These are phyloP conservation scores for Crotalaria pallida DNA, from an alignment of 306 rosid genomes.

Conservation along the genomic window DNA sequence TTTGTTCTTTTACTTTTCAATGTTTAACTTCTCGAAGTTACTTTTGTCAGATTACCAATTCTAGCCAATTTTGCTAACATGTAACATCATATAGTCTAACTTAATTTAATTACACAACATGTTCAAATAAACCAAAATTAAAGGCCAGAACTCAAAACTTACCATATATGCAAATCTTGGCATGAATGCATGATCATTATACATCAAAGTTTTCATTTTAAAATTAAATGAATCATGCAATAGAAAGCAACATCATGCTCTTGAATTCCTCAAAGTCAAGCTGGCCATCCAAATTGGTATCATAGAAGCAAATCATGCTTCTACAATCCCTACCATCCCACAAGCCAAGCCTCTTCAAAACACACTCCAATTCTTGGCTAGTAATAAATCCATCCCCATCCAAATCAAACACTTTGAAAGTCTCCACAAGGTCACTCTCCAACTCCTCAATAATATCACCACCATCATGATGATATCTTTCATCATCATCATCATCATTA, in stretches of 20 bases:
- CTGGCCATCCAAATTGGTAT: slow-evolving; percentile 60
- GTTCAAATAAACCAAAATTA: neutral
- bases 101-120: neutral
- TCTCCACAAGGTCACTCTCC: slow-evolving; percentile 54
- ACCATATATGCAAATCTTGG: neutral
- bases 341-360: slow-evolving; percentile 51
- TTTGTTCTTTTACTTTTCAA: too few relatives aligned
- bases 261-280: slow-evolving; percentile 88
- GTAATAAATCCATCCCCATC: slow-evolving; percentile 82
- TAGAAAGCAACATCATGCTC: slow-evolving; percentile 65
- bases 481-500: neutral
- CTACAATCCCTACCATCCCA: slow-evolving; percentile 54
- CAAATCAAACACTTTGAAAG: slow-evolving; percentile 71
- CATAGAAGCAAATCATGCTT: slow-evolving; percentile 55
- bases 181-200: neutral
- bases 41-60: too few relatives aligned
- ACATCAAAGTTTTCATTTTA: neutral
- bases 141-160: neutral
- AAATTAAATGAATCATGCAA: slow-evolving; percentile 13
- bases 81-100: too few relatives aligned
- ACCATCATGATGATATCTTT: too few relatives aligned
- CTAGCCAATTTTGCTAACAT: too few relatives aligned
- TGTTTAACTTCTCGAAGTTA: too few relatives aligned
- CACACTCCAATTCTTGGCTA: slow-evolving; percentile 51
- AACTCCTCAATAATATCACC: neutral